phyloP scores from a whole-genome alignment of 2,329 filamentous ascomycete species.

The Penicillium sp. region DNA sequence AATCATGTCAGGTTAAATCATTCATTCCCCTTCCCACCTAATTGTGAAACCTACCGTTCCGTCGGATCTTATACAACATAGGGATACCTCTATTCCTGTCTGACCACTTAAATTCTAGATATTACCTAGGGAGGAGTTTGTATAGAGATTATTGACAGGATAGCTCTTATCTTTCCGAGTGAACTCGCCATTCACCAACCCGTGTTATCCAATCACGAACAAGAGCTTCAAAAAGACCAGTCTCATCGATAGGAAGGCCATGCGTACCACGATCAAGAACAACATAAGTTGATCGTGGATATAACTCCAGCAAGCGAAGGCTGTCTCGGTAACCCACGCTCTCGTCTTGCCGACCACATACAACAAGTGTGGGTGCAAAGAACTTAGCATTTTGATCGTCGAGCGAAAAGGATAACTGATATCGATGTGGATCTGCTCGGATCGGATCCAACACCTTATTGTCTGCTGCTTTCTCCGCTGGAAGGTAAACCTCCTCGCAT shows the following conservation, averaged over 20 bases:
- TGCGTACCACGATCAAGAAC: constrained; percentile 24
- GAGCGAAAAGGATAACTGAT: constrained; percentile 18
- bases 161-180: constrained; percentile 5
- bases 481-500: constrained; percentile 11
- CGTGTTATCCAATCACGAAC: constrained; percentile 23
- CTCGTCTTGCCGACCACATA: constrained; percentile 24
- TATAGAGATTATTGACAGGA: neutral
- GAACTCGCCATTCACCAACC: constrained; percentile 18
- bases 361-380: constrained; percentile 24
- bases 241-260: constrained; percentile 24
- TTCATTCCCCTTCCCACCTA: neutral
- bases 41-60: neutral
- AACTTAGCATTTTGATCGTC: constrained; percentile 14
- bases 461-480: constrained; percentile 17
- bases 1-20: no score
- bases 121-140: no score
- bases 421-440: constrained; percentile 21
- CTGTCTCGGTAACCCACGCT: constrained; percentile 25
- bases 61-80: neutral
- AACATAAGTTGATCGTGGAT: constrained; percentile 21
- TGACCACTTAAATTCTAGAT: no score
- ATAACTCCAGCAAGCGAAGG: constrained; percentile 23
- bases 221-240: constrained; percentile 22
- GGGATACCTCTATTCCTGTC: neutral
- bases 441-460: constrained; percentile 20